Evolutionary conservation across 495 filamentous ascomycete genomes (phyloP), one percentile per base, ranked within the genome.

Genomic region (Lasiosphaeriaceae sp.): DNA sequence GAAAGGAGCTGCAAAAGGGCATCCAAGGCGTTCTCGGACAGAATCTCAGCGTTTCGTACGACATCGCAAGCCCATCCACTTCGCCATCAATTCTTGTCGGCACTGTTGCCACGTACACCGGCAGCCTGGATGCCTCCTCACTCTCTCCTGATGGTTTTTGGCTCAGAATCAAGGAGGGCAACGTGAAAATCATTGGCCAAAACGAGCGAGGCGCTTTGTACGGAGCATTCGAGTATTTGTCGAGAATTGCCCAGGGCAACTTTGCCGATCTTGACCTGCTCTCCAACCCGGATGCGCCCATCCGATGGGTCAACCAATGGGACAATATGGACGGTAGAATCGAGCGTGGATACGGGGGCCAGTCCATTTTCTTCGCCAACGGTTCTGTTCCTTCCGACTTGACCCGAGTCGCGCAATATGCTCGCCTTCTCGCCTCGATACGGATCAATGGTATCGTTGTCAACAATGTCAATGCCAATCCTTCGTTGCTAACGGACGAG

Each of bases 381-480:
- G 83, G 81, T 35, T 54, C 55, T 8, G 69, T 85, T n/a, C 62
- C 77, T 17, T 65, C 79, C 3, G 80, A 90, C 61, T 67, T 86
- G 47, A 82, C 79, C 5, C 81, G 85, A 0, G 80, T 77, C 0
- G 61, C 71, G 1, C 74, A 87, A 63, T 89, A 89, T 65, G 87
- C 83, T 3, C 85, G 87, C 3, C 72, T 90, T 3, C 69, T 89
- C 20, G 77, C 86, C n/a, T 89, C 86, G 1, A 78, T 88, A 35
- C 71, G 81, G 22, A 69, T 89, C 63, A 90, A 90, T 57, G 86
- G 73, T 2, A 73, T 87, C 26, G 64, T 89, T 2, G 78, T 87
- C 65, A 90, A 90, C 71, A 89, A 90, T 52, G 86, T 89, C 59
- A 90, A 90, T 62, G 84, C 87, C 14, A 84, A 88, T 59, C 72